phyloP scores from a whole-genome alignment of 352 stramenopile genomes.

The Thraustochytrium striatum region DNA sequence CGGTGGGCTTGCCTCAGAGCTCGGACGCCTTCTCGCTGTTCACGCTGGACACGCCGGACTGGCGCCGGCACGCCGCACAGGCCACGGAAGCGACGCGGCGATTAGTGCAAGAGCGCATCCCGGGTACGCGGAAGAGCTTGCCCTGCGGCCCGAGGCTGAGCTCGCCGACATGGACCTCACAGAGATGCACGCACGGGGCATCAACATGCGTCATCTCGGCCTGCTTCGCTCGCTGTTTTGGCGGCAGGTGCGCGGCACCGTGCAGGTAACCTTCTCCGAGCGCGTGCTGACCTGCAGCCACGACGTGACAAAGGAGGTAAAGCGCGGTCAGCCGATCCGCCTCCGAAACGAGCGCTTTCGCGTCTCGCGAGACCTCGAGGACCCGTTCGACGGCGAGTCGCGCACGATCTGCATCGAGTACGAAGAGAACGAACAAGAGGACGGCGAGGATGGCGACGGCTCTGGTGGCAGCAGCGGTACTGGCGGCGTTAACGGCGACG shows the following conservation, averaged over 20 bases:
- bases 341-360: slow-evolving; percentile 46
- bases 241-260: slow-evolving; percentile 67
- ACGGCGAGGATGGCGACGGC: background rate
- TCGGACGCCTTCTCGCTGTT: slow-evolving; percentile 74
- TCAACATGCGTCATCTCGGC: slow-evolving; percentile 80
- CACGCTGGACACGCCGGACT: slow-evolving; percentile 77
- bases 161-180: slow-evolving; percentile 59
- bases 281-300: slow-evolving; percentile 68
- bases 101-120: slow-evolving; percentile 69
- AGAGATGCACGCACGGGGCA: slow-evolving; percentile 78
- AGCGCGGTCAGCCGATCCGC: slow-evolving; percentile 62
- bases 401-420: slow-evolving; percentile 41
- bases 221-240: slow-evolving; percentile 71
- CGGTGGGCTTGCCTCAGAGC: slow-evolving; percentile 63
- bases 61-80: slow-evolving; percentile 65
- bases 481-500: too few species aligned
- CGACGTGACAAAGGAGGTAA: slow-evolving; percentile 74
- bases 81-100: slow-evolving; percentile 69
- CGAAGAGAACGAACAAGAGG: background rate
- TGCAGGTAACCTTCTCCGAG: slow-evolving; percentile 72
- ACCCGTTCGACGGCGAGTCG: slow-evolving; percentile 39
- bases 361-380: slow-evolving; percentile 5
- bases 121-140: slow-evolving; percentile 72
- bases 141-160: slow-evolving; percentile 63
- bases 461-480: too few species aligned